phyloP scores from a whole-genome alignment of 2,329 filamentous ascomycete species.

The Aspergillus intermedius region DNA sequence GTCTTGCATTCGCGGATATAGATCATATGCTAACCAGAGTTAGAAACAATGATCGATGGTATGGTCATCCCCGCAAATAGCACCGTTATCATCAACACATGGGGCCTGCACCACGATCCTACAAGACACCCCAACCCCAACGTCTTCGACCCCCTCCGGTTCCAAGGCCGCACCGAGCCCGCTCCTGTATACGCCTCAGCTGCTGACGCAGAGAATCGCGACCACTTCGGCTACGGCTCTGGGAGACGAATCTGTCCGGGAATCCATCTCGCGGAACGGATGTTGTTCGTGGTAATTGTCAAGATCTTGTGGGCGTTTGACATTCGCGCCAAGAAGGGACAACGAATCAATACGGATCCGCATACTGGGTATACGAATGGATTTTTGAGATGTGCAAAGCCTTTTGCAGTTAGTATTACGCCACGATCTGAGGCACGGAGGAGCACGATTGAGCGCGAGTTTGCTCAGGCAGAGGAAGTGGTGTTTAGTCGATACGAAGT shows the following conservation, averaged over 20 bases:
- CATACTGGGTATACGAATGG: background rate
- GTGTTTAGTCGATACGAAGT: no score
- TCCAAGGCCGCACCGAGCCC: conserved; percentile 19
- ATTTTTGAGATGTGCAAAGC: background rate
- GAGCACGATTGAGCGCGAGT: background rate
- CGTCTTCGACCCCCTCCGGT: conserved; percentile 25
- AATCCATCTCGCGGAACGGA: conserved; percentile 27
- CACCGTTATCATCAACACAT: conserved; percentile 43
- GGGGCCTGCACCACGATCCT: conserved; percentile 37
- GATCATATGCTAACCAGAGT: conserved; percentile 28
- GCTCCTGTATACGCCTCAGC: conserved; percentile 32
- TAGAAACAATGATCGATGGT: conserved; percentile 26
- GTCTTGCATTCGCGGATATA: background rate
- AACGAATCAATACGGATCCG: background rate
- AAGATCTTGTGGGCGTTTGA: conserved; percentile 28
- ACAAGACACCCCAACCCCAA: conserved; percentile 19
- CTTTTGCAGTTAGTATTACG: background rate
- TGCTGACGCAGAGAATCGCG: conserved; percentile 28
- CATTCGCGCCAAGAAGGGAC: background rate
- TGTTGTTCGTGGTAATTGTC: conserved; percentile 22
- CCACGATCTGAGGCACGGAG: background rate
- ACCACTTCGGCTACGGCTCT: conserved; percentile 21
- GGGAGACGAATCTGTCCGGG: conserved; percentile 28
- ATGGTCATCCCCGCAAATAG: conserved; percentile 43
- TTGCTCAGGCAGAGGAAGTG: background rate